A percentile compares a stretch with the other conserved stretches of the same genome.
Conservation (phyloP, 139 green algal genomes). For the Tetradesmus obliquus region DNA sequence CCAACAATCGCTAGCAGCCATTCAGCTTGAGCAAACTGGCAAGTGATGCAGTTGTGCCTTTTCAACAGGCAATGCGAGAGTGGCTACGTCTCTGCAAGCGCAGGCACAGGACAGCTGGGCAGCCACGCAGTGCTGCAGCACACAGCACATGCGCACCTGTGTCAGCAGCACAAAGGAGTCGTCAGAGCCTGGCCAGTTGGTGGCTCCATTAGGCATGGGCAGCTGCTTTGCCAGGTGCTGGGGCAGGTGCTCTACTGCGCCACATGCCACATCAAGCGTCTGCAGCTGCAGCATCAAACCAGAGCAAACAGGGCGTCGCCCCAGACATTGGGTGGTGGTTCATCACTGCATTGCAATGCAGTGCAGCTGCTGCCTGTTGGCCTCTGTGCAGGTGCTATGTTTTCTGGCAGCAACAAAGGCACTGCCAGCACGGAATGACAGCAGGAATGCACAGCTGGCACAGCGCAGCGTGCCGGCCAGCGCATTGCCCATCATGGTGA, state of each 20-base stretch:
- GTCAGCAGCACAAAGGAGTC: slow-evolving; percentile 17
- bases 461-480: background rate
- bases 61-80: too few relatives aligned
- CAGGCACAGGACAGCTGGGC: background rate
- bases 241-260: background rate
- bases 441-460: background rate
- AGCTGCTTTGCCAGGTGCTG: slow-evolving; percentile 12
- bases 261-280: background rate
- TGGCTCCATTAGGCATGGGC: slow-evolving; percentile 44
- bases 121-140: background rate
- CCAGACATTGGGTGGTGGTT: background rate
- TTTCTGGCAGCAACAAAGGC: background rate
- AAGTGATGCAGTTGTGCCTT: too few relatives aligned
- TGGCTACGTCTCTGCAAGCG: background rate
- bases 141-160: background rate
- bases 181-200: slow-evolving; percentile 24
- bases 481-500: background rate
- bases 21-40: too few relatives aligned
- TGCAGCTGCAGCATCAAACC: slow-evolving; percentile 15
- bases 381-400: too few relatives aligned
- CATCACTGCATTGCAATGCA: background rate
- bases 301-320: background rate
- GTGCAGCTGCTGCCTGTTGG: too few relatives aligned
- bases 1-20: too few relatives aligned
- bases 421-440: background rate